Evolutionary conservation across 805 yeast species (phyloP).

Genomic region (Candida quercuum): DNA sequence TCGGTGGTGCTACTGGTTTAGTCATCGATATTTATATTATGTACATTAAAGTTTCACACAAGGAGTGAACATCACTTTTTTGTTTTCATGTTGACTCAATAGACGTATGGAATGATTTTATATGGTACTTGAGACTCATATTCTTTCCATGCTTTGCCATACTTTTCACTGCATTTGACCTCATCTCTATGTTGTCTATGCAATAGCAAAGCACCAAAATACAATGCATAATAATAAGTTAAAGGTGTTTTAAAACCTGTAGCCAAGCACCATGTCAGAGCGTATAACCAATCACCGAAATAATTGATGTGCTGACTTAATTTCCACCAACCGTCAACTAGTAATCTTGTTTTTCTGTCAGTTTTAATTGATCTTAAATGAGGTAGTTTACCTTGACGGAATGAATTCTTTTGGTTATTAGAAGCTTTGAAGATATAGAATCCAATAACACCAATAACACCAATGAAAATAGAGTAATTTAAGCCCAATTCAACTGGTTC

Average conservation of each 20-base stretch:
- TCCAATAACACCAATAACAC: slow-evolving; percentile 52
- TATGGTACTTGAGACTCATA: slow-evolving; percentile 81
- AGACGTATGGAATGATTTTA: slow-evolving; percentile 84
- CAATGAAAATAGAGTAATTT: slow-evolving; percentile 30
- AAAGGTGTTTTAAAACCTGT: slow-evolving; percentile 78
- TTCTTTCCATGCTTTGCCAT: slow-evolving; percentile 80
- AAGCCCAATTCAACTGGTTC: slow-evolving; percentile 53
- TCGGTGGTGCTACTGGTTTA: not conserved
- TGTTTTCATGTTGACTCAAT: slow-evolving; percentile 32
- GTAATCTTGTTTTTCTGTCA: slow-evolving; percentile 68
- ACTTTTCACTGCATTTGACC: slow-evolving; percentile 80
- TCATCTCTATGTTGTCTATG: slow-evolving; percentile 94
- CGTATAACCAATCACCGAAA: slow-evolving; percentile 91
- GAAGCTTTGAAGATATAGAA: slow-evolving; percentile 79
- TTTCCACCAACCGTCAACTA: slow-evolving; percentile 97
- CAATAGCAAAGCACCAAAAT: slow-evolving; percentile 74
- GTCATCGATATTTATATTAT: no score
- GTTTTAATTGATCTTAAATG: slow-evolving; percentile 70
- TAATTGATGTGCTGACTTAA: slow-evolving; percentile 89
- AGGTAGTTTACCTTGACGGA: slow-evolving; percentile 70
- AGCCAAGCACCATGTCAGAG: slow-evolving; percentile 88
- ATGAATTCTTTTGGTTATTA: slow-evolving; percentile 78
- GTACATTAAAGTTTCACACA: no score
- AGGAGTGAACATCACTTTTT: no score
- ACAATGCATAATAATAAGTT: slow-evolving; percentile 82